Evolutionary conservation across 805 yeast species (phyloP).

Genomic region (Starmerella powellii): DNA sequence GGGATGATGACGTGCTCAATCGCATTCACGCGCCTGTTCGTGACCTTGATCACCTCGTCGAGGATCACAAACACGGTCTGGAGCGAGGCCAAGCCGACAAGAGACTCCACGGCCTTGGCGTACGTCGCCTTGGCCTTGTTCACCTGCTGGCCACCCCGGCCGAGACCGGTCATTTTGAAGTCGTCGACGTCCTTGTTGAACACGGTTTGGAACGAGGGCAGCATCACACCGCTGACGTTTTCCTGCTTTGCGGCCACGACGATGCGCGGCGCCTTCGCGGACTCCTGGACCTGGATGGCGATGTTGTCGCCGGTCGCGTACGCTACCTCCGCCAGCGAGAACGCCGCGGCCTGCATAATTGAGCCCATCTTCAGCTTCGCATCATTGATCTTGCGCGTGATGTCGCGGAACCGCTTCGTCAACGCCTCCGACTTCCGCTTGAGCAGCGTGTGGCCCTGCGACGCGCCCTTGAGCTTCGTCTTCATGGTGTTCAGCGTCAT

Average conservation of each 20-base stretch:
- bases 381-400: conserved; percentile 85
- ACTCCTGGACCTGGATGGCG: conserved; percentile 89
- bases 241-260: conserved; percentile 86
- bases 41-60: conserved; percentile 95
- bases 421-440: conserved; percentile 95
- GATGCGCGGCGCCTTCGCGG: conserved; percentile 77
- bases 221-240: conserved; percentile 87
- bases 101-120: conserved; percentile 91
- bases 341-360: conserved; percentile 97
- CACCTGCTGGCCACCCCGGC: conserved; percentile 97
- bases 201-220: conserved; percentile 83
- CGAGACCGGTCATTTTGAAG: conserved; percentile 90
- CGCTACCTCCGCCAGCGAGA: conserved; percentile 91
- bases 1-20: conserved; percentile 97
- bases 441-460: conserved; percentile 84
- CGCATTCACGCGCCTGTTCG: conserved; percentile 96
- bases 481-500: conserved; percentile 95
- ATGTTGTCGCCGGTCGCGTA: conserved; percentile 96
- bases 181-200: conserved; percentile 80
- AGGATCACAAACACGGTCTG: conserved; percentile 94
- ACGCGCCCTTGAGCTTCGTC: conserved; percentile 91
- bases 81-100: conserved; percentile 87
- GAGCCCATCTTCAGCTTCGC: conserved; percentile 95
- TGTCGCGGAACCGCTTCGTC: conserved; percentile 91
- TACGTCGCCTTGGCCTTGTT: conserved; percentile 88